Base-by-base conservation (phyloP, 164 flowering plant species). In the Litsea cubeba region DNA sequence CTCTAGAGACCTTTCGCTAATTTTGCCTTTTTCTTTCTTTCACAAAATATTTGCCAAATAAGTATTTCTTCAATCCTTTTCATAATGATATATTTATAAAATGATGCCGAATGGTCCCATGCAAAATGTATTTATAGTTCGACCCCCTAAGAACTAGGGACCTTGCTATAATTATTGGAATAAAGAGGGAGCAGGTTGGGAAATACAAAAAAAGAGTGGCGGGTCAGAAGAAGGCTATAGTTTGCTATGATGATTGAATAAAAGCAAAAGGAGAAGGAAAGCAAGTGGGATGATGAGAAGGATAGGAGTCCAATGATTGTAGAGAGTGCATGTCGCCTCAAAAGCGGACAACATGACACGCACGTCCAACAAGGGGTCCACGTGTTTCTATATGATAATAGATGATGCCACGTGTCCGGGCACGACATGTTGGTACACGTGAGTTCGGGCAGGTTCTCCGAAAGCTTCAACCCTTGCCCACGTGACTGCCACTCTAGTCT, bases 361-460 rank as follows among this genome's bases (percentile, higher is more conserved):
- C 87, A 79, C 83, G 86, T 73, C 78, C 76, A 66, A 24, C 3
- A 20, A 24, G 2, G 77, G 81, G 22, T 72, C 85, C 82, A 72
- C 78, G 30, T 76, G 71, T 76, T 76, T 70, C 76, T 58, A 60
- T 49, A 3, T 72, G 46, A 12, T 3, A 3, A 7, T 4, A 40
- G 2, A 2, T 30, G 5, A 7, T 23, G 51, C 67, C 88, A 87
- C 90, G 88, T 87, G 92, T 75, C 71, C 20, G 24, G 11, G 78
- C 82, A 80, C 54, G 80, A 77, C 89, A 79, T 84, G 89, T 71
- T 81, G 81, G 83, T 74, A 87, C 92, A 90, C 95, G 91, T 88
- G 95, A 87, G 75, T 62, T 70, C 18, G 72, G 50, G 50, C 60
- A 51, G 80, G 79, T 72, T 72, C 75, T 76, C 71, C 74, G 62